Evolutionary conservation across 2,329 filamentous ascomycete genomes (phyloP).

Genomic region (Aspergillus unguis): DNA sequence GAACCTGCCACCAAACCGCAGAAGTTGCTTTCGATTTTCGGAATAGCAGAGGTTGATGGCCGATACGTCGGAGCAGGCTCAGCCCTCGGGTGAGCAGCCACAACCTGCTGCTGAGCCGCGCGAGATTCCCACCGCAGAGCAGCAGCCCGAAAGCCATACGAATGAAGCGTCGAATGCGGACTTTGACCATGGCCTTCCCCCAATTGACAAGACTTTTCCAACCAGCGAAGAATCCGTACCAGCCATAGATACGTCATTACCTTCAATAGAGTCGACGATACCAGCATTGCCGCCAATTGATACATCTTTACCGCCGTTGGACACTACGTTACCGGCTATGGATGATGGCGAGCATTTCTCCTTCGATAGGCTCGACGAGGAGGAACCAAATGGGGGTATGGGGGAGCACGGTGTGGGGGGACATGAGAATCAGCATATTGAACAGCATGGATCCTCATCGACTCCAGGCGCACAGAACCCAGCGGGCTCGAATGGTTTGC

Average conservation of each 20-base stretch:
- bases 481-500: slow-evolving; percentile 42
- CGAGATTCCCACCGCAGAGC: slow-evolving; percentile 1
- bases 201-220: slow-evolving; percentile 25
- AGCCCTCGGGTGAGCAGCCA: slow-evolving; percentile 19
- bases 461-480: slow-evolving; percentile 45
- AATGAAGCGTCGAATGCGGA: slow-evolving; percentile 1
- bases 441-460: slow-evolving; percentile 28
- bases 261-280: slow-evolving; percentile 30
- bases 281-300: slow-evolving; percentile 26
- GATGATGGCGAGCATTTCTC: slow-evolving; percentile 17
- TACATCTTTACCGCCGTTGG: slow-evolving; percentile 28
- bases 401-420: slow-evolving; percentile 12
- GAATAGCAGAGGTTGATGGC: slow-evolving; percentile 19
- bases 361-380: slow-evolving; percentile 11
- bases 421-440: slow-evolving; percentile 19
- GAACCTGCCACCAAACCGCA: too few species aligned
- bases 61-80: slow-evolving; percentile 19
- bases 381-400: slow-evolving; percentile 3
- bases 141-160: background rate
- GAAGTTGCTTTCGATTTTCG: background rate
- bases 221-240: slow-evolving; percentile 27
- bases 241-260: slow-evolving; percentile 27
- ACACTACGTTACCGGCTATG: slow-evolving; percentile 24
- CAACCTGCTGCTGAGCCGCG: slow-evolving; percentile 15
- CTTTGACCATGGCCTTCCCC: slow-evolving; percentile 27